Conservation (phyloP, 2,329 filamentous ascomycete species). For the Fusarium nurragi region DNA sequence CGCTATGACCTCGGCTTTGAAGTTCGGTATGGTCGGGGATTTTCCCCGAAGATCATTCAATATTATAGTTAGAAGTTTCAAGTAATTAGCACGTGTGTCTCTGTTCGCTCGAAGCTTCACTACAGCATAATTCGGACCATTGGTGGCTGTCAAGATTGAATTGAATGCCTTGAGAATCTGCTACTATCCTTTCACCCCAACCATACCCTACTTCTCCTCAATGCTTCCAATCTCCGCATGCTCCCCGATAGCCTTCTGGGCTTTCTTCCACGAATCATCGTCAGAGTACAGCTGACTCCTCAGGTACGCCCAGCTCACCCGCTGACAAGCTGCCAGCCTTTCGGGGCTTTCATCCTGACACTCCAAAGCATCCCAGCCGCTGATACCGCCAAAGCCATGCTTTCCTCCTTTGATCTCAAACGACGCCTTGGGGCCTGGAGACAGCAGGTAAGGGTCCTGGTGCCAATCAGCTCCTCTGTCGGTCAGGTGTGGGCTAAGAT, state of each 20-base stretch:
- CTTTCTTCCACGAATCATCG: conserved; percentile 34
- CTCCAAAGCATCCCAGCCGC: conserved; percentile 43
- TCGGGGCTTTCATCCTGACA: conserved; percentile 40
- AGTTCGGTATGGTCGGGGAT: too few species aligned
- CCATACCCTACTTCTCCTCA: conserved; percentile 22
- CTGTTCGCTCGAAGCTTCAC: too few species aligned
- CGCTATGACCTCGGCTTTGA: too few species aligned
- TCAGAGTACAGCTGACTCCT: conserved; percentile 36
- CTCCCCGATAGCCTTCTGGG: conserved; percentile 18
- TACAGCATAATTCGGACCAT: not conserved
- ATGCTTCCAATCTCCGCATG: conserved; percentile 33
- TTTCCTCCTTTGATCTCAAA: conserved; percentile 36
- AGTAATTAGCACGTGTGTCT: too few species aligned
- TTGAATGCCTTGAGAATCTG: not conserved
- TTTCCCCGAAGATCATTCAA: too few species aligned
- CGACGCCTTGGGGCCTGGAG: conserved; percentile 32
- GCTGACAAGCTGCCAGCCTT: conserved; percentile 37
- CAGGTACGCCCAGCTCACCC: conserved; percentile 41
- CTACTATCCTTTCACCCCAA: not conserved
- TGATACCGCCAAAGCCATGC: conserved; percentile 43
- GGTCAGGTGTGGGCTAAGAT: conserved; percentile 35
- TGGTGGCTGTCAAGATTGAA: not conserved
- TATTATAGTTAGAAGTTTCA: too few species aligned
- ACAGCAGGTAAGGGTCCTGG: conserved; percentile 32
- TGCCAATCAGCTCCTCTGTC: conserved; percentile 41